phyloP scores from a whole-genome alignment of 768 basidiomycete species.

The Sarcodon sp. region DNA sequence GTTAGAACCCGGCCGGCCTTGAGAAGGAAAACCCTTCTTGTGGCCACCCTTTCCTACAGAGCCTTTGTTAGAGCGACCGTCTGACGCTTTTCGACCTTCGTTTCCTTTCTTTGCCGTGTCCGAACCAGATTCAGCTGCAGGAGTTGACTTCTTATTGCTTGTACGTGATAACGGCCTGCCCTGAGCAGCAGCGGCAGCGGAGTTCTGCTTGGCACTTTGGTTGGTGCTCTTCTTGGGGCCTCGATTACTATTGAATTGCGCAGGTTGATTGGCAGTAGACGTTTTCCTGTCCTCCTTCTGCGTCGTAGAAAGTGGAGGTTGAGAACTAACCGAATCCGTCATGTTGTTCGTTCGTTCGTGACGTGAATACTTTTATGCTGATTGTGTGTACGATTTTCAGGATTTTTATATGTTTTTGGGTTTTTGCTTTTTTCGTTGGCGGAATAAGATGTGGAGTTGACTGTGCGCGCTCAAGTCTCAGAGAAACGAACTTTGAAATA shows the following conservation, averaged over 20 bases:
- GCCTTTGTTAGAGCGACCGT: slow-evolving; percentile 20
- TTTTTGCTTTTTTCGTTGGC: slow-evolving; percentile 37
- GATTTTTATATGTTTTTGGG: slow-evolving; percentile 26
- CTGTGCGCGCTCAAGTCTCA: slow-evolving; percentile 9
- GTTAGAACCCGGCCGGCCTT: slow-evolving; percentile 38
- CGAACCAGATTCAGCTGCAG: slow-evolving; percentile 53
- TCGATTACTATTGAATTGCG: slow-evolving; percentile 11
- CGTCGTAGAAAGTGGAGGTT: slow-evolving; percentile 27
- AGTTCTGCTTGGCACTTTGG: slow-evolving; percentile 47
- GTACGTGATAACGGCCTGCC: slow-evolving; percentile 51
- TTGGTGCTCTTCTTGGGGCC: slow-evolving; percentile 16
- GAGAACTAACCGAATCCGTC: slow-evolving; percentile 68
- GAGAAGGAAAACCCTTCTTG: slow-evolving; percentile 33
- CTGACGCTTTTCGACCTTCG: slow-evolving; percentile 34
- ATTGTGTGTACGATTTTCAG: slow-evolving; percentile 14
- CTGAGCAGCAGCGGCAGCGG: slow-evolving; percentile 33
- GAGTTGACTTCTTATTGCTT: slow-evolving; percentile 46
- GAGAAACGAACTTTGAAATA: slow-evolving; percentile 7
- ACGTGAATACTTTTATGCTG: slow-evolving; percentile 19
- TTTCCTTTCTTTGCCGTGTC: slow-evolving; percentile 55
- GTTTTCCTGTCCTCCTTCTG: slow-evolving; percentile 73
- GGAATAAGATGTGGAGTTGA: slow-evolving; percentile 8
- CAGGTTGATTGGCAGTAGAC: slow-evolving; percentile 19
- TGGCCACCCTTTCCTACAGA: slow-evolving; percentile 23
- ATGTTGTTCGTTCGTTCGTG: slow-evolving; percentile 58